Conservation (phyloP, 495 filamentous ascomycete genomes). For the Penicillium longicatenatum region DNA sequence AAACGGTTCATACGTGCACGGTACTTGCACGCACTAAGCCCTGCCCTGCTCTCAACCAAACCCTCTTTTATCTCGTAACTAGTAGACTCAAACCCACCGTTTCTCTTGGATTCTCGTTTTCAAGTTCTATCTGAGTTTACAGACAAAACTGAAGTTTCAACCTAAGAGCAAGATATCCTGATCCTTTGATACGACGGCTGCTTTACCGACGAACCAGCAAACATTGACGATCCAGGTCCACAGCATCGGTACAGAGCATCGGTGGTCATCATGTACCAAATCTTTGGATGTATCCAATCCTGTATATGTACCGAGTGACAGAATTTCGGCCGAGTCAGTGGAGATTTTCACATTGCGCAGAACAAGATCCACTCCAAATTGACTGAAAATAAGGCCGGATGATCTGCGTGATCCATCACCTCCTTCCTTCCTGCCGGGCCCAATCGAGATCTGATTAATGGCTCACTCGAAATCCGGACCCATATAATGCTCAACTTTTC, state of each 20-base stretch:
- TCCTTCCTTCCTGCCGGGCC: not conserved
- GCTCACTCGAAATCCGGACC: not conserved
- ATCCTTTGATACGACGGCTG: no score
- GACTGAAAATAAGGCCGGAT: not conserved
- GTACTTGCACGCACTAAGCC: not conserved
- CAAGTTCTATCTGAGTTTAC: not conserved
- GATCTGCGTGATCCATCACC: not conserved
- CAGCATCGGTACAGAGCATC: no score
- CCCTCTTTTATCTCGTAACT: not conserved
- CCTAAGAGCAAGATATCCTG: no score
- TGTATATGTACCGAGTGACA: no score
- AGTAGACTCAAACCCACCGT: not conserved
- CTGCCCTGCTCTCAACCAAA: not conserved
- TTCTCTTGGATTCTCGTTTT: not conserved
- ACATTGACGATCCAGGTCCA: no score
- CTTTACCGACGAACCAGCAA: no score
- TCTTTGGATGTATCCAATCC: no score
- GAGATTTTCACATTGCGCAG: not conserved
- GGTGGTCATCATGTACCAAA: no score
- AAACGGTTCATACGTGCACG: not conserved
- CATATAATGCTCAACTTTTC: not conserved
- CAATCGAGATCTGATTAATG: not conserved
- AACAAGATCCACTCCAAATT: not conserved
- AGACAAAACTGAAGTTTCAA: no score
- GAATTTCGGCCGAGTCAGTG: not conserved